Conservation (phyloP, 2,329 filamentous ascomycete genomes). For the Alternaria brassicicola region DNA sequence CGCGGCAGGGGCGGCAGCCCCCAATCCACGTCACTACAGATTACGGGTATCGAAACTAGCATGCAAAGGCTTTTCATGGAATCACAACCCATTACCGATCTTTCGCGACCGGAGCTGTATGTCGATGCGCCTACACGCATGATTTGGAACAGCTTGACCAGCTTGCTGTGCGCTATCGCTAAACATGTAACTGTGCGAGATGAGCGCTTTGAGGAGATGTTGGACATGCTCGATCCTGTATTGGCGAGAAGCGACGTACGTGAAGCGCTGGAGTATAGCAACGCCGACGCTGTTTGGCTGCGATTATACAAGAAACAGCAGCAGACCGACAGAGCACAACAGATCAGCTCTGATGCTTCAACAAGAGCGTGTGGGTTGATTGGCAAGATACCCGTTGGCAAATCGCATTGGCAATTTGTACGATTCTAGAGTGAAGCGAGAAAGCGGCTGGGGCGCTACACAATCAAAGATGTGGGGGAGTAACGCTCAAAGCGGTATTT, state of each 20-base stretch:
- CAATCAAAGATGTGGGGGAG: neutral
- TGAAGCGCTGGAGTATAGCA: conserved; percentile 66
- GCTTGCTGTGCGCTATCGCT: conserved; percentile 66
- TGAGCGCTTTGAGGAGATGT: conserved; percentile 72
- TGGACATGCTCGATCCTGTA: conserved; percentile 63
- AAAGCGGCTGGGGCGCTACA: neutral
- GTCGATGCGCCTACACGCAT: conserved; percentile 62
- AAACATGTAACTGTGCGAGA: conserved; percentile 69
- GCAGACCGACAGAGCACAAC: neutral
- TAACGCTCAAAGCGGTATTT: neutral
- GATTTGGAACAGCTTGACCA: conserved; percentile 68
- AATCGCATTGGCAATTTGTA: conserved; percentile 19
- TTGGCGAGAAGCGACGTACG: conserved; percentile 56
- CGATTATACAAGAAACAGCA: conserved; percentile 29
- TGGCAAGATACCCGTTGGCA: conserved; percentile 12
- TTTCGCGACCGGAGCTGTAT: conserved; percentile 50
- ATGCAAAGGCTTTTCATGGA: conserved; percentile 11
- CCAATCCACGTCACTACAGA: conserved; percentile 1
- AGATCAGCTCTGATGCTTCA: neutral
- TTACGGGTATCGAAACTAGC: conserved; percentile 7
- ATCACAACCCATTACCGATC: neutral
- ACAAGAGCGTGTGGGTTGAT: neutral
- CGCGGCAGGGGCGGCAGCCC: neutral
- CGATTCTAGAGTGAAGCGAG: neutral
- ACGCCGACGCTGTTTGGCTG: conserved; percentile 80